Percentiles rank a stretch among this genome's conserved stretches.
Evolutionary conservation across 2,329 filamentous ascomycete species (phyloP).

Genomic region (Cordyceps tenuipes): DNA sequence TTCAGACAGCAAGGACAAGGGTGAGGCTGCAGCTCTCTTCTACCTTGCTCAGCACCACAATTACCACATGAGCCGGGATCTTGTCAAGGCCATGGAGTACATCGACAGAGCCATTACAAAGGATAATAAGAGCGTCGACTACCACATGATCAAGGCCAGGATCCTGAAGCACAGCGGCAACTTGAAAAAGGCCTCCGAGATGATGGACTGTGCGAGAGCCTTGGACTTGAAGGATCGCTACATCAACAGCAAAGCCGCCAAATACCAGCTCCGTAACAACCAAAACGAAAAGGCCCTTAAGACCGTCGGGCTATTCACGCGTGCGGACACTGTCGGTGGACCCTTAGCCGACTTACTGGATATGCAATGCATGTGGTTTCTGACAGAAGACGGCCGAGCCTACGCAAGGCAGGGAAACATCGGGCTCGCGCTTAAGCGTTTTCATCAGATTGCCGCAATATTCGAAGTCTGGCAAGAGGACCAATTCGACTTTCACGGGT

Average conservation of each 20-base stretch:
- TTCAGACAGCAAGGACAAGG: conserved; percentile 42
- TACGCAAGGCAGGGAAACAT: conserved; percentile 75
- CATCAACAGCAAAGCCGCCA: conserved; percentile 97
- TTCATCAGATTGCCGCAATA: conserved; percentile 80
- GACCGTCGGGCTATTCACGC: conserved; percentile 89
- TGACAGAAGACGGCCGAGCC: conserved; percentile 90
- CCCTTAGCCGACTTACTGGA: conserved; percentile 86
- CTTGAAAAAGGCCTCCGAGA: conserved; percentile 66
- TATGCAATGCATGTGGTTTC: conserved; percentile 97
- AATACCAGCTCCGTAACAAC: conserved; percentile 91
- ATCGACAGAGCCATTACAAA: conserved; percentile 77
- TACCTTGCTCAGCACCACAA: conserved; percentile 97
- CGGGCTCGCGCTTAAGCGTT: conserved; percentile 83
- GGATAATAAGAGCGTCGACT: conserved; percentile 76
- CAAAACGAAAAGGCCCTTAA: conserved; percentile 78
- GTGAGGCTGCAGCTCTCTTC: conserved; percentile 74
- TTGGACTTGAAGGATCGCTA: conserved; percentile 88
- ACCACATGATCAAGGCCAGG: conserved; percentile 88
- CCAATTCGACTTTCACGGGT: conserved; percentile 97
- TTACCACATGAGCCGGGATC: conserved; percentile 77
- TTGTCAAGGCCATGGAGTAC: conserved; percentile 71
- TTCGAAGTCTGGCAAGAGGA: conserved; percentile 98
- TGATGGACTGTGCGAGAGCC: conserved; percentile 79
- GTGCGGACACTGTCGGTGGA: conserved; percentile 80
- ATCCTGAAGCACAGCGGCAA: conserved; percentile 90